phyloP scores from a whole-genome alignment of 305 asterid genomes.

The Coffea humblotiana region DNA sequence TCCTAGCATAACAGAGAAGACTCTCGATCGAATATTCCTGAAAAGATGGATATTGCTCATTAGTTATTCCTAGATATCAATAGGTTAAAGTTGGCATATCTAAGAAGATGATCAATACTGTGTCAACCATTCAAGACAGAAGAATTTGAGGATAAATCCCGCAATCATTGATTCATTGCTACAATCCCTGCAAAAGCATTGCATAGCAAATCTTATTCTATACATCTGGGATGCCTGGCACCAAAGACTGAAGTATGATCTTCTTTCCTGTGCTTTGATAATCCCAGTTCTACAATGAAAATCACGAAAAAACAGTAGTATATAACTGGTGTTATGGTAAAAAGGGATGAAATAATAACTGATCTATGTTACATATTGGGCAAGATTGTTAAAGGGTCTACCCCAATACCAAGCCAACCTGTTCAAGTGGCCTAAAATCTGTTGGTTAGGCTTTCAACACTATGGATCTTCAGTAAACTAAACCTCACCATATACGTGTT shows the following conservation, averaged over 20 bases:
- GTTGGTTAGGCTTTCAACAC: background rate
- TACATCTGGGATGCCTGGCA: conserved; percentile 89
- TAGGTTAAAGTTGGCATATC: background rate
- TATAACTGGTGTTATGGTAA: too few relatives aligned
- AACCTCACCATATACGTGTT: conserved; percentile 78
- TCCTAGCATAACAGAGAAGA: background rate
- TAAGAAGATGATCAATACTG: background rate
- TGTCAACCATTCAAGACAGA: too few relatives aligned
- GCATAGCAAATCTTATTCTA: conserved; percentile 83
- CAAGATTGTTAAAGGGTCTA: background rate
- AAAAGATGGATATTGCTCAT: background rate
- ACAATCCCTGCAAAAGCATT: conserved; percentile 67
- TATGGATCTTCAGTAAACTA: background rate
- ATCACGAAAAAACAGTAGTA: background rate
- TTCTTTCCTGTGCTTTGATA: conserved; percentile 84
- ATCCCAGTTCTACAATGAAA: conserved; percentile 74
- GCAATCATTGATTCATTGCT: conserved; percentile 18
- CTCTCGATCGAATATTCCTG: background rate
- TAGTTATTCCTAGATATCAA: too few relatives aligned
- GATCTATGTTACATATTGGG: background rate
- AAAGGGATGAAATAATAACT: too few relatives aligned
- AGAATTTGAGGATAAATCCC: background rate
- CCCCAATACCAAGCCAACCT: background rate
- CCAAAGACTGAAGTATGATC: conserved; percentile 77
- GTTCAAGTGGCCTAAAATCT: background rate